Evolutionary conservation across 2,329 filamentous ascomycete genomes (phyloP).

Genomic region (Pseudocercospora vitis): DNA sequence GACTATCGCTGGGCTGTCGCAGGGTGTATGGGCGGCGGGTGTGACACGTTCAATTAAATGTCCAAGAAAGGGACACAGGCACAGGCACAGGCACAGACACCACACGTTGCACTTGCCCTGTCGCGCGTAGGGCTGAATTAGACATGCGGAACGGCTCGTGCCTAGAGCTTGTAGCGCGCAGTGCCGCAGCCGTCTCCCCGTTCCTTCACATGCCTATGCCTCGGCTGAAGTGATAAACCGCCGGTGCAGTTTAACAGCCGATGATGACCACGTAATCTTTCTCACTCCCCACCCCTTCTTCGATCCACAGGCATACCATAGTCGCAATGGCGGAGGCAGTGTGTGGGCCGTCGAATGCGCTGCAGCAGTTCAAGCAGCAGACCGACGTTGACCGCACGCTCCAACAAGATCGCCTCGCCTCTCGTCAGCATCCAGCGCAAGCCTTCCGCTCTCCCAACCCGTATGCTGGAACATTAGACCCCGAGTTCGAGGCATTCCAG

Average conservation of each 20-base stretch:
- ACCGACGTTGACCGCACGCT: slow-evolving; percentile 66
- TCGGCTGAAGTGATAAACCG: too few species aligned
- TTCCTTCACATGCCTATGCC: background rate
- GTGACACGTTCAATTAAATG: slow-evolving; percentile 3
- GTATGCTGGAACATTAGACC: slow-evolving; percentile 58
- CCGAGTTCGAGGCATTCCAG: slow-evolving; percentile 70
- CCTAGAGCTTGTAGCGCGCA: background rate
- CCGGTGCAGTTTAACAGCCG: too few species aligned
- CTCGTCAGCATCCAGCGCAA: slow-evolving; percentile 51
- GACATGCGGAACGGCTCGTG: background rate
- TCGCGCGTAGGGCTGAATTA: slow-evolving; percentile 1
- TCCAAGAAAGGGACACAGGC: background rate
- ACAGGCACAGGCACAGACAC: background rate
- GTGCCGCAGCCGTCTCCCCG: background rate
- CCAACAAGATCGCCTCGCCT: slow-evolving; percentile 68
- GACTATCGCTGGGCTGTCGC: background rate
- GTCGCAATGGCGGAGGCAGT: slow-evolving; percentile 63
- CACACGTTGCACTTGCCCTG: slow-evolving; percentile 2
- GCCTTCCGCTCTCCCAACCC: slow-evolving; percentile 62
- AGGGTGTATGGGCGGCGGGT: background rate
- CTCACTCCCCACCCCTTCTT: too few species aligned
- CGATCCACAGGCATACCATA: too few species aligned
- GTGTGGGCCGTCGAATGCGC: slow-evolving; percentile 73
- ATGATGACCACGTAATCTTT: too few species aligned
- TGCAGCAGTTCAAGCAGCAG: slow-evolving; percentile 72